Percentiles rank a stretch among this genome's conserved stretches.
These are phyloP conservation scores for Neospermospora avenae DNA, from an alignment of 2,329 filamentous ascomycete species.

Conservation along the genomic window DNA sequence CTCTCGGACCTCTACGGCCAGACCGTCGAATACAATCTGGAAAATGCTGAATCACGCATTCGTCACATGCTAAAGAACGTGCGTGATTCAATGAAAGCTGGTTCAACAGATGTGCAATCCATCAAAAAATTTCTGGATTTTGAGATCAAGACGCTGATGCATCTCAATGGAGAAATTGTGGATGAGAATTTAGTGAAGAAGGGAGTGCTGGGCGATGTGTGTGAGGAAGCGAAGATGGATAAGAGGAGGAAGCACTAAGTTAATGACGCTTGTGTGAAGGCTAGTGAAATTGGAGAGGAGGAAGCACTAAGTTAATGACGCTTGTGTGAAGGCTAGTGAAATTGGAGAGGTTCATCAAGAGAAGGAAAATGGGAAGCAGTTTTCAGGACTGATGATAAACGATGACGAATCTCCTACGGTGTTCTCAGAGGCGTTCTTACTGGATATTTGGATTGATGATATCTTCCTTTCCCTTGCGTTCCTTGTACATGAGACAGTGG, in stretches of 20 bases:
- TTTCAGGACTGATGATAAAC: not conserved
- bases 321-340: not conserved
- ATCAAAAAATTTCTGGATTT: constrained; percentile 39
- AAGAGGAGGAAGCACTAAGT: constrained; percentile 15
- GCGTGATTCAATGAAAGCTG: constrained; percentile 35
- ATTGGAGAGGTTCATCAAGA: not conserved
- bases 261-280: too few relatives aligned
- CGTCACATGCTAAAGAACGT: constrained; percentile 36
- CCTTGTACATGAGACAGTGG: not conserved
- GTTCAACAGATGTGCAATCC: constrained; percentile 34
- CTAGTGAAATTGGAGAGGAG: not conserved
- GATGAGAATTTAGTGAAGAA: constrained; percentile 32
- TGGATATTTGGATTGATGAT: not conserved
- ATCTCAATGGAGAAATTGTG: constrained; percentile 35
- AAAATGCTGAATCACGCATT: constrained; percentile 38
- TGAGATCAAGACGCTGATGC: constrained; percentile 33
- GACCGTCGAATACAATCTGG: constrained; percentile 39
- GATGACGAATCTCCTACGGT: constrained; percentile 9
- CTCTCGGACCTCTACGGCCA: constrained; percentile 39
- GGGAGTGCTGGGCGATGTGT: constrained; percentile 31
- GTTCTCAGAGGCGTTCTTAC: constrained; percentile 1
- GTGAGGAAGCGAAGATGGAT: constrained; percentile 25
- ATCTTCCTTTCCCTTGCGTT: not conserved
- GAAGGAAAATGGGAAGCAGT: not conserved
- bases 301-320: not conserved